Conservation (phyloP, 2,329 filamentous ascomycete species). For the Penicillium aurantiogriseum region DNA sequence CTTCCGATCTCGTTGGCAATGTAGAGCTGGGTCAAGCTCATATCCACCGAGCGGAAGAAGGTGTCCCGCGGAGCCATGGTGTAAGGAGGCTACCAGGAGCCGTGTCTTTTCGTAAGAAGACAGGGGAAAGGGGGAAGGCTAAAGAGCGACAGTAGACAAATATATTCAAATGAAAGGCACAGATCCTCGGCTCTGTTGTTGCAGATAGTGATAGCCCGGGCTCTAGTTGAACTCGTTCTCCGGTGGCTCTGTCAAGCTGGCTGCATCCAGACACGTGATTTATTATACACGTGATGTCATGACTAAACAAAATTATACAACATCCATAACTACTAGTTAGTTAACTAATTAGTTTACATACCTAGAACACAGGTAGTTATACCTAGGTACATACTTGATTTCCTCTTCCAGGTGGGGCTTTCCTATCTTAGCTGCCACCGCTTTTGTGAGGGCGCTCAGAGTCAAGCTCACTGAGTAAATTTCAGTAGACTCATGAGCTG, state of each 20-base stretch:
- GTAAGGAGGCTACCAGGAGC: constrained; percentile 25
- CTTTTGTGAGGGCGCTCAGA: too few relatives aligned
- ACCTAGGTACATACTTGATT: too few relatives aligned
- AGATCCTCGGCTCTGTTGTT: constrained; percentile 10
- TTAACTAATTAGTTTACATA: too few relatives aligned
- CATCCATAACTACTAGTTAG: too few relatives aligned
- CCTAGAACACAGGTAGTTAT: too few relatives aligned
- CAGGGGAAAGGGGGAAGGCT: constrained; percentile 4
- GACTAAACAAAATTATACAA: background rate
- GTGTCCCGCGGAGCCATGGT: constrained; percentile 74
- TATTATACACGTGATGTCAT: background rate
- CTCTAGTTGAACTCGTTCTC: constrained; percentile 2
- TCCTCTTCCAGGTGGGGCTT: too few relatives aligned
- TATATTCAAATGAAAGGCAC: constrained; percentile 17
- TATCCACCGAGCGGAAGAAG: constrained; percentile 99
- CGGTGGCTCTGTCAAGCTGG: constrained; percentile 16
- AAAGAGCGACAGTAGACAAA: constrained; percentile 10
- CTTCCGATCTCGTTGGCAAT: constrained; percentile 98
- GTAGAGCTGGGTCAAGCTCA: constrained; percentile 99
- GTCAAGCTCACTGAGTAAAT: too few relatives aligned
- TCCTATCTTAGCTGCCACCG: too few relatives aligned
- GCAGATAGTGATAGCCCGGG: background rate
- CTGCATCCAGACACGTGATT: constrained; percentile 20
- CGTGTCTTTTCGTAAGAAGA: constrained; percentile 22
- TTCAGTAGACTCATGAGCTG: too few relatives aligned